Evolutionary conservation across 1,139 yeast genomes (phyloP), one percentile per base, ranked within the genome.

Genomic region (Debaryomyces sp.): DNA sequence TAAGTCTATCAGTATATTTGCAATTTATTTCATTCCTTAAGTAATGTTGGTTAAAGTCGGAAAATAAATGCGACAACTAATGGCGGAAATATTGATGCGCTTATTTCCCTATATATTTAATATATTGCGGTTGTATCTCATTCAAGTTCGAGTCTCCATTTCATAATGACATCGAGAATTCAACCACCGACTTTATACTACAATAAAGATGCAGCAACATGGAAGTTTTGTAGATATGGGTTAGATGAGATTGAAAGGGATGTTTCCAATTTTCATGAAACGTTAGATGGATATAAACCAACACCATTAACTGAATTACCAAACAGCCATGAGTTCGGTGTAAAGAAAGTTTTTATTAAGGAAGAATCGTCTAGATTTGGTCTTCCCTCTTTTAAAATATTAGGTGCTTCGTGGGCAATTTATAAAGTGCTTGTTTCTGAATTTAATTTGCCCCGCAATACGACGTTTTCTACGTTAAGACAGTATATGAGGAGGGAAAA

Each of bases 391-490:
- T 37, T 37, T 15, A 37, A 37, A 15, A 37, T 37, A 21, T 22
- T 37, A 12, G 41, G 41, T 7, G 41, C 41, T 23, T 37, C 41
- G 18, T 37, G 41, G 41, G 29, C 41, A 21, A 37, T 37, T 18
- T 22, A 12, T 27, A 23, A 23, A 10, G 9, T 23, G 10, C 41
- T 37, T 7, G 10, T 26, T 21, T 13, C 27, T 13, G 29, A 37
- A 26, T 37, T 37, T 12, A 12, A 6, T 22, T 26, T 37, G 13
- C 17, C 41, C 13, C 7, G 12, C 6, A 26, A 18, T 8, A 5
- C 41, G 10, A 21, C 41, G 8, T 37, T 37, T 22, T 6, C 29
- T n/a, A 10, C 17, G 1, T 9, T 37, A 9, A 22, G 13, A 13
- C 12, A 9, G 5, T 6, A 23, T n/a, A 36, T 36, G 2, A n/a